Evolutionary conservation across 1,284 basidiomycete species (phyloP), one percentile per base, ranked within the genome.

Genomic region (Pyrrhoderma noxium): DNA sequence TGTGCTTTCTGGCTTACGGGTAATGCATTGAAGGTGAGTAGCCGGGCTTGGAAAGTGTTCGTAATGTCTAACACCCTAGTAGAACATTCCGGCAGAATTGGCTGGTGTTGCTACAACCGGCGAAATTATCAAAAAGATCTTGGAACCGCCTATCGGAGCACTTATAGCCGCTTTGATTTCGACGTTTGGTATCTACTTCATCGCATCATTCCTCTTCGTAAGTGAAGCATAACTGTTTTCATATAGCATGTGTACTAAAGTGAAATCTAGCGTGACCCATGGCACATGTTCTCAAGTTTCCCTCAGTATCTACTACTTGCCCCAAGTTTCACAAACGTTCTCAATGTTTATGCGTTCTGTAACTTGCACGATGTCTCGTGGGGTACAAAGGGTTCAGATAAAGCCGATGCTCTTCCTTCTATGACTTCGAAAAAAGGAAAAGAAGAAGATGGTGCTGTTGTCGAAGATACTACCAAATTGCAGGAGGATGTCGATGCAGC

Each of bases 201-300:
- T 89, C 23, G 79, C 90, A 1, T 96, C 92, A 1, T 79, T 94
- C 67, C 79, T 97, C 60, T 98, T 94, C 63, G 90, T 93, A 58
- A 70, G 88, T n/a, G n/a, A n/a, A n/a, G n/a, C n/a, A n/a, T n/a
- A n/a, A n/a, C n/a, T n/a, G n/a, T n/a, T n/a, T n/a, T n/a, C n/a
- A n/a, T n/a, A n/a, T n/a, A n/a, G n/a, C n/a, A 16, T 40, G 9
- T 40, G 9, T 22, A 14, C 27, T 49, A 13, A 54, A 27, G 56
- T 55, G 51, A 42, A 38, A 54, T 21, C 14, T 57, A 93, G 87
- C 80, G 88, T 54, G 94, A 98, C 69, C 94, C 94, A 4, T 97
- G 94, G 94, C 94, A 98, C 66, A 90, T 99, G 85, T 81, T 95
- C 67, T 92, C 90, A n/a, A 93, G 90, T 62, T 94, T 97, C 76